Evolutionary conservation across 176 grass and related monocot genomes (phyloP).

Genomic region (Carex myosuroides): DNA sequence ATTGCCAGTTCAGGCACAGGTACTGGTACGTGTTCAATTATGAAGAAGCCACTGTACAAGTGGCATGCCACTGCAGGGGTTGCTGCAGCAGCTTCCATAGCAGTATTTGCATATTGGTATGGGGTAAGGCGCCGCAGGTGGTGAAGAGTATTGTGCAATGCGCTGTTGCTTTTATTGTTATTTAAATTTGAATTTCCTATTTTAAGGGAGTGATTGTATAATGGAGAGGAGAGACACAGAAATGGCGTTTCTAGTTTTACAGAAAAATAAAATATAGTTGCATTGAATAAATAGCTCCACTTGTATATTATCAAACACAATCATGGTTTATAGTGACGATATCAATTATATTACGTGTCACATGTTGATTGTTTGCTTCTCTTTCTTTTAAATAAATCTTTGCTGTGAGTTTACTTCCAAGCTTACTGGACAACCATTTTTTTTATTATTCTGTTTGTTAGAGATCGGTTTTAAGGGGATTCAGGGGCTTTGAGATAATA

Average conservation of each 20-base stretch:
- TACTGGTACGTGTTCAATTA: background rate
- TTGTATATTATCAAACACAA: constrained; percentile 10
- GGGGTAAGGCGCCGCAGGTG: constrained; percentile 49
- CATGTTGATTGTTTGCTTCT: background rate
- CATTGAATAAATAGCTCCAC: background rate
- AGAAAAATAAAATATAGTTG: background rate
- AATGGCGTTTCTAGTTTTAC: background rate
- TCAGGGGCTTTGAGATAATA: too few relatives aligned
- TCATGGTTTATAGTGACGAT: background rate
- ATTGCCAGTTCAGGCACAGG: background rate
- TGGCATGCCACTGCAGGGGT: constrained; percentile 60
- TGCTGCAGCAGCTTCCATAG: constrained; percentile 42
- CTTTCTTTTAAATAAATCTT: background rate
- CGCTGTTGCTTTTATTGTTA: constrained; percentile 2
- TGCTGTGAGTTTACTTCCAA: background rate
- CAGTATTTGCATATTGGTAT: constrained; percentile 74
- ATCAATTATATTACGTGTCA: background rate
- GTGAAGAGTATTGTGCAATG: constrained; percentile 26
- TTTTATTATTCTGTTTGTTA: background rate
- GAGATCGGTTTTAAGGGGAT: background rate
- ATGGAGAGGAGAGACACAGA: background rate
- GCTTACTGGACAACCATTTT: background rate
- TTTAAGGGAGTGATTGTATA: constrained; percentile 1
- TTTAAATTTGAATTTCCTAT: background rate
- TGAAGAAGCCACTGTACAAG: constrained; percentile 34